Evolutionary conservation across 768 basidiomycete genomes (phyloP), one percentile per base, ranked within the genome.

Genomic region (Kwoniella sp.): DNA sequence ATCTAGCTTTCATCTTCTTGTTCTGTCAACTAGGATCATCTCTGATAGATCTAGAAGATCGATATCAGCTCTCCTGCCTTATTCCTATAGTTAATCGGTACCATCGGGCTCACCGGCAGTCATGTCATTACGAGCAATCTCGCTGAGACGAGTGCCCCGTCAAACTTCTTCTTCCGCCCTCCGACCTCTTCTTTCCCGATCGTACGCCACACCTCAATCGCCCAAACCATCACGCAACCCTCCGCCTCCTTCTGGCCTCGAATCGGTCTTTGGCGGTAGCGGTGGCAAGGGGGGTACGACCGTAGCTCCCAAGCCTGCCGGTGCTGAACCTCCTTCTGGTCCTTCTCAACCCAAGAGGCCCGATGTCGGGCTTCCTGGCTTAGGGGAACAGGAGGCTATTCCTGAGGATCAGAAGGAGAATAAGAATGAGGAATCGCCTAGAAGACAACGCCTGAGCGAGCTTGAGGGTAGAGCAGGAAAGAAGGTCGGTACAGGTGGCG

Each of bases 221-320:
- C 68, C 70, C 2, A 65, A 60, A 49, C 74, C 72, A 27, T 61
- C 58, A 21, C 62, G 60, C 12, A 76, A 76, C 58, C 47, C 72
- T 25, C 69, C 75, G 9, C 64, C 70, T 33, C 74, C 74, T 36
- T 55, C 70, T 22, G 77, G 76, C 9, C 67, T 77, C 21, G 76
- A 77, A 27, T 63, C 62, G 5, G 50, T 77, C 1, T 77, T 77
- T 50, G 71, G 73, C 27, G 71, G 73, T 36, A 55, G 56, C 57
- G 48, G 61, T 60, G 51, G 61, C 64, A 51, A 55, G 27, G 47
- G 64, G 30, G 66, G 69, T 50, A 54, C 66, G 36, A 70, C 72
- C 6, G 68, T 68, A 13, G 74, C 77, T 3, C 78, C 78, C 17
- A 71, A 66, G 52, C 68, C 73, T 51, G 62, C 73, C 19, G 75